A percentile compares a stretch with the other conserved stretches of the same genome.
Conservation (phyloP, 1,139 yeast genomes). For the Magnusiomyces magnusii region DNA sequence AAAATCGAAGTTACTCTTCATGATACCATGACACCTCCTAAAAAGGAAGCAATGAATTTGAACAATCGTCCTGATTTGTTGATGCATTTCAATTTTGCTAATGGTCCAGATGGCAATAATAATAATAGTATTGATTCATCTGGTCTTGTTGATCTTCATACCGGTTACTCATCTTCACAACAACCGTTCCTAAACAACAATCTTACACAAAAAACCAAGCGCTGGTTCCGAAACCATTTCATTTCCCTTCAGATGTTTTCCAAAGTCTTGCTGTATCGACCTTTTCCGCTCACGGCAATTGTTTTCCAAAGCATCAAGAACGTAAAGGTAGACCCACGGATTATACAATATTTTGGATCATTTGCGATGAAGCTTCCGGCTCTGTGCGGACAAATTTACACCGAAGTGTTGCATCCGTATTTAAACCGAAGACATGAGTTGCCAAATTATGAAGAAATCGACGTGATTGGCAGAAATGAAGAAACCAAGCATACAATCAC, state of each 20-base stretch:
- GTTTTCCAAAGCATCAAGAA: not conserved
- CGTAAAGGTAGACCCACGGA: not conserved
- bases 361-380: not conserved
- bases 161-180: not conserved
- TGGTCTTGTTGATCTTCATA: too few species aligned
- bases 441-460: not conserved
- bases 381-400: not conserved
- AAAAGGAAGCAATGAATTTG: not conserved
- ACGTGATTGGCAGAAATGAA: not conserved
- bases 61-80: not conserved
- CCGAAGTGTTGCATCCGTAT: not conserved
- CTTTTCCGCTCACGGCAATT: not conserved
- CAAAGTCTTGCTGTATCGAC: not conserved
- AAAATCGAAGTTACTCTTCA: not conserved
- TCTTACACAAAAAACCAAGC: constrained; percentile 2
- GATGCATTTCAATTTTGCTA: constrained; percentile 2
- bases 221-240: constrained; percentile 4
- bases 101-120: not conserved
- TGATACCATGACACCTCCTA: not conserved
- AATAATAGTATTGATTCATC: too few species aligned
- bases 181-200: not conserved
- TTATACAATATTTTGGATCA: not conserved
- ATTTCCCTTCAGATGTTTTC: not conserved
- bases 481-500: not conserved
- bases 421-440: not conserved